phyloP scores from a whole-genome alignment of 805 yeast species.

The Suhomyces canberraensis region DNA sequence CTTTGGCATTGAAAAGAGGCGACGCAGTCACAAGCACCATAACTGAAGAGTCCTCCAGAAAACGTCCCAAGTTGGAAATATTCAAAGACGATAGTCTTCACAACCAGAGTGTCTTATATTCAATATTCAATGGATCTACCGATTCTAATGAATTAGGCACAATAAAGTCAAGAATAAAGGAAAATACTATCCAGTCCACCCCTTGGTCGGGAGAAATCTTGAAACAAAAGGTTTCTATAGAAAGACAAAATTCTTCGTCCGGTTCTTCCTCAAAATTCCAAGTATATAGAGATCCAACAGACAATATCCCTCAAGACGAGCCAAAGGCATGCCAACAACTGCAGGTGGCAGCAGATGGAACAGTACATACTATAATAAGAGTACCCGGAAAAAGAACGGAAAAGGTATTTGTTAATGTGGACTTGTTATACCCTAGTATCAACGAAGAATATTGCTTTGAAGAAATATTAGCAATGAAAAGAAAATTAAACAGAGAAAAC shows the following conservation, averaged over 20 bases:
- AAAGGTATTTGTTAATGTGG: conserved; percentile 56
- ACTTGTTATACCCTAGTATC: conserved; percentile 46
- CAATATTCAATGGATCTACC: conserved; percentile 19
- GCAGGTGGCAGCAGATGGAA: conserved; percentile 13
- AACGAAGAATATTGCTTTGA: conserved; percentile 56
- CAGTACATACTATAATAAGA: conserved; percentile 49
- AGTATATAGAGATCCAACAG: conserved; percentile 22
- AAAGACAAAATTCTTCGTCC: conserved; percentile 16
- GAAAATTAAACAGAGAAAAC: conserved; percentile 21
- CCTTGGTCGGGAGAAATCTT: conserved; percentile 65
- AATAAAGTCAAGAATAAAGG: conserved; percentile 53
- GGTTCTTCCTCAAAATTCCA: conserved; percentile 25
- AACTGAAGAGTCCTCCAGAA: conserved; percentile 14
- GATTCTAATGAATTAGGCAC: conserved; percentile 52
- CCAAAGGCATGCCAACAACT: conserved; percentile 6
- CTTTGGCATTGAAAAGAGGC: conserved; percentile 37
- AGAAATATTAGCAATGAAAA: conserved; percentile 59
- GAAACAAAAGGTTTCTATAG: conserved; percentile 32
- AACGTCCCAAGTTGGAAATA: conserved; percentile 36
- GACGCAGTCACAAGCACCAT: conserved; percentile 10
- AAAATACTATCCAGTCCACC: conserved; percentile 52
- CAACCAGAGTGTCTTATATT: conserved; percentile 15
- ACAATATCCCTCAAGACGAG: conserved; percentile 4
- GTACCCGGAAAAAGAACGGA: conserved; percentile 61
- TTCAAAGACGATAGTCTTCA: conserved; percentile 30